These are phyloP conservation scores for Brassica napus DNA, from an alignment of 345 rosid species.

Conservation along the genomic window DNA sequence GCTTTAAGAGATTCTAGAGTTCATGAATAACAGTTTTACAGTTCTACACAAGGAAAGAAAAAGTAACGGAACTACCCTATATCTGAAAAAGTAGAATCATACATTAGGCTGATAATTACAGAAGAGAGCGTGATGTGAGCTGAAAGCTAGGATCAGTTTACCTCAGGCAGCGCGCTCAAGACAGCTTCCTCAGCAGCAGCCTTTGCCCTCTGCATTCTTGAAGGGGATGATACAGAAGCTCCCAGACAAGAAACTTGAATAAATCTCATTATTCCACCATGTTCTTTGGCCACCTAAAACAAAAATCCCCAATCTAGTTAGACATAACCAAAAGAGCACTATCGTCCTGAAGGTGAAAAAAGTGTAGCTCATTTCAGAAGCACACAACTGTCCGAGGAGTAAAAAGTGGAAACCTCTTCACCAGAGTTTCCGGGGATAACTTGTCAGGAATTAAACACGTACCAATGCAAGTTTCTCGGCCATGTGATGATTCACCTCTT, in stretches of 20 bases:
- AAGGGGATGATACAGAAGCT: constrained; percentile 80
- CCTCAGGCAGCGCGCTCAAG: constrained; percentile 84
- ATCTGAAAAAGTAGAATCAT: neutral
- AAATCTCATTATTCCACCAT: constrained; percentile 95
- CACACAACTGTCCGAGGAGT: constrained; percentile 13
- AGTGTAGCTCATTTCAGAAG: constrained; percentile 11
- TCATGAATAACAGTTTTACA: neutral
- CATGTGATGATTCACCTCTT: constrained; percentile 83
- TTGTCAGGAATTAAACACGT: constrained; percentile 32
- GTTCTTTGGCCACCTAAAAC: constrained; percentile 87
- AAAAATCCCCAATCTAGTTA: constrained; percentile 20
- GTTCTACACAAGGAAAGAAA: constrained; percentile 11
- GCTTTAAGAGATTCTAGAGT: neutral
- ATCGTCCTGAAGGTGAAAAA: neutral
- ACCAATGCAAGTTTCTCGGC: constrained; percentile 84
- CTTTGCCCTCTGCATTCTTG: constrained; percentile 74
- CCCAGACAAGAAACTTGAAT: constrained; percentile 97
- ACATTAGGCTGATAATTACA: neutral
- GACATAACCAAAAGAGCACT: constrained; percentile 19
- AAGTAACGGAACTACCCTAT: neutral
- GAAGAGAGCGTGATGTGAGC: neutral
- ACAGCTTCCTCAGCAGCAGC: constrained; percentile 96
- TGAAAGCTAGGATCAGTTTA: constrained; percentile 26
- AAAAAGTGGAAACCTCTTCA: neutral
- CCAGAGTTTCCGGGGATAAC: constrained; percentile 13